phyloP scores from a whole-genome alignment of 164 flowering plant genomes.

The Dillenia suffruticosa region DNA sequence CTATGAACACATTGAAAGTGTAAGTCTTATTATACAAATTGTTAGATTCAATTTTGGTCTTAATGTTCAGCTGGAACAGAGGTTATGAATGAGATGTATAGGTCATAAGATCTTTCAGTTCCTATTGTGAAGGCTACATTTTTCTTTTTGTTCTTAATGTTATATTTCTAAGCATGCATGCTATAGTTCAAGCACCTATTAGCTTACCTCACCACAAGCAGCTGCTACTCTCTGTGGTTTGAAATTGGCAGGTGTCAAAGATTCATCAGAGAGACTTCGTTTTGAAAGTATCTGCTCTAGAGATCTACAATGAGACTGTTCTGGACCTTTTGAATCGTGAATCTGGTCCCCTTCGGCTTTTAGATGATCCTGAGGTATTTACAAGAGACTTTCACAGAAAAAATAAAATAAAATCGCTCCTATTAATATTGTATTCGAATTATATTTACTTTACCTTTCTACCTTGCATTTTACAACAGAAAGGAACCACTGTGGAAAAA shows the following conservation, averaged over 20 bases:
- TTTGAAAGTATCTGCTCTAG: conserved; percentile 67
- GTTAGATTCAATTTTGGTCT: not conserved
- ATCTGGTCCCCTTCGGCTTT: conserved; percentile 62
- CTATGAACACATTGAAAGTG: conserved; percentile 52
- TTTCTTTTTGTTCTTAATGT: not conserved
- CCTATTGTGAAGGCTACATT: not conserved
- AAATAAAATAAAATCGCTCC: not conserved
- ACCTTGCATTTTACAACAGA: conserved; percentile 29
- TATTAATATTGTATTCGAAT: not conserved
- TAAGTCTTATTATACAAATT: conserved; percentile 22
- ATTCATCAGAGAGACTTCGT: conserved; percentile 53
- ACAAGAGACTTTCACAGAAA: not conserved
- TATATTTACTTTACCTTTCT: not conserved
- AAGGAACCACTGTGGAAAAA: conserved; percentile 80
- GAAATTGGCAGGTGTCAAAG: conserved; percentile 23
- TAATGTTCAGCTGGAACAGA: not conserved
- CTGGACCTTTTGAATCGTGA: conserved; percentile 66
- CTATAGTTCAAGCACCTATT: too few relatives aligned
- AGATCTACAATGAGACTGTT: conserved; percentile 84
- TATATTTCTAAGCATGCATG: not conserved
- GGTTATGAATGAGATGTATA: not conserved
- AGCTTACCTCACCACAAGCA: too few relatives aligned
- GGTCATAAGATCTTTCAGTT: not conserved
- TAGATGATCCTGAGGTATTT: conserved; percentile 89
- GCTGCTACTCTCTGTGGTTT: not conserved